Evolutionary conservation across 345 rosid genomes (phyloP).

Genomic region (Dimocarpus longan): DNA sequence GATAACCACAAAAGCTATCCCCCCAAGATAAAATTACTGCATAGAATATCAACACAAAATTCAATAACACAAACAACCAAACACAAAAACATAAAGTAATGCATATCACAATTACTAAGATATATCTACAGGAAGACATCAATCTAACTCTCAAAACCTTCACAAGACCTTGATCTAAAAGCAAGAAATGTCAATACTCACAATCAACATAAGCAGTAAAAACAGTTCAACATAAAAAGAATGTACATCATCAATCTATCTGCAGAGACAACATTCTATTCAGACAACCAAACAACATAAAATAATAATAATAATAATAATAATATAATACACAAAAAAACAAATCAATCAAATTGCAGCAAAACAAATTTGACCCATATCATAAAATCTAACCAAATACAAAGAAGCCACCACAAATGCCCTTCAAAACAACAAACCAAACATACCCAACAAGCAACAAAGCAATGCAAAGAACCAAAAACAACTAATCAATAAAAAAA

Average conservation of each 20-base stretch:
- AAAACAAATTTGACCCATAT: constrained; percentile 31
- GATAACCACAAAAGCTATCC: neutral
- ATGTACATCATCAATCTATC: constrained; percentile 12
- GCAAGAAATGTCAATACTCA: neutral
- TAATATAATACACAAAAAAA: neutral
- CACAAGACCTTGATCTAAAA: neutral
- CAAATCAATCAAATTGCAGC: constrained; percentile 22
- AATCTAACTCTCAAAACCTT: neutral
- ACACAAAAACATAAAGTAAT: neutral
- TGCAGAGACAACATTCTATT: neutral
- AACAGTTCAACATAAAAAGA: constrained; percentile 12
- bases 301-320: neutral
- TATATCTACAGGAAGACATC: neutral
- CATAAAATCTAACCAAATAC: constrained; percentile 12
- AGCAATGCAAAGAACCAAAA: constrained; percentile 14
- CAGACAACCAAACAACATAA: neutral
- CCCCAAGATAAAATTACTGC: neutral
- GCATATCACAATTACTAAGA: neutral
- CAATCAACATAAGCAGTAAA: constrained; percentile 15
- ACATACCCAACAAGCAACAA: constrained; percentile 17
- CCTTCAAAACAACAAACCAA: constrained; percentile 8
- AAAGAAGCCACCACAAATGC: constrained; percentile 17
- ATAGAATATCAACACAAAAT: neutral
- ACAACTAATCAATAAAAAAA: constrained; percentile 23
- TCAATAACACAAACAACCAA: neutral